Evolutionary conservation across 352 stramenopile genomes (phyloP).

Genomic region (Phytophthora meadii): DNA sequence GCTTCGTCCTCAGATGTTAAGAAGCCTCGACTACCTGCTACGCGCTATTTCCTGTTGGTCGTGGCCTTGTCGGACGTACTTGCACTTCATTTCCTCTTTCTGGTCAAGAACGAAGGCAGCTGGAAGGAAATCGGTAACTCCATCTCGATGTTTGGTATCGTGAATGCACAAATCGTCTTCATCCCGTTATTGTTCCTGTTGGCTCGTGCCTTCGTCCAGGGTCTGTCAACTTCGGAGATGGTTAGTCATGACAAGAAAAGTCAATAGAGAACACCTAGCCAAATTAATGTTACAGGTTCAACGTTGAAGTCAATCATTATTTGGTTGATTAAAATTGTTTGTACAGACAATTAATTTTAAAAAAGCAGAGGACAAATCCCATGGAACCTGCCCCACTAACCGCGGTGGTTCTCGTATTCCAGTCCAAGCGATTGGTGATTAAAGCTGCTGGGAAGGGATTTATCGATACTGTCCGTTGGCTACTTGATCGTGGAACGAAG

Average conservation of each 20-base stretch:
- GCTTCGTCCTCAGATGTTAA: constrained; percentile 3
- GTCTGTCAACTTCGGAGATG: constrained; percentile 17
- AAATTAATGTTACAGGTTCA: too few relatives aligned
- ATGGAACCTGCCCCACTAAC: too few relatives aligned
- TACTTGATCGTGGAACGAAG: too few relatives aligned
- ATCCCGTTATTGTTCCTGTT: constrained; percentile 79
- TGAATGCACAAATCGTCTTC: constrained; percentile 86
- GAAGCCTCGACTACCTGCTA: constrained; percentile 36
- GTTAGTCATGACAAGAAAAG: constrained; percentile 19
- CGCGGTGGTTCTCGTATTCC: neutral
- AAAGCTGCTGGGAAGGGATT: too few relatives aligned
- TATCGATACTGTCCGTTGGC: too few relatives aligned
- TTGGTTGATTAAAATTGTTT: too few relatives aligned
- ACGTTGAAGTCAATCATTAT: too few relatives aligned
- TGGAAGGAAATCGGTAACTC: constrained; percentile 91
- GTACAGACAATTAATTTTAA: too few relatives aligned
- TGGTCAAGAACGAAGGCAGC: constrained; percentile 85
- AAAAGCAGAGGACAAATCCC: too few relatives aligned
- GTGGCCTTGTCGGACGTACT: constrained; percentile 83
- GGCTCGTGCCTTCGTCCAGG: constrained; percentile 41
- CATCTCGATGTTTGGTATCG: constrained; percentile 88
- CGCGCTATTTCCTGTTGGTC: constrained; percentile 76
- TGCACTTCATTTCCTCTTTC: constrained; percentile 84
- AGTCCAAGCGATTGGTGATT: too few relatives aligned
- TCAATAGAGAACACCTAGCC: constrained; percentile 8